Conservation (phyloP, 148 eudicot genomes). For the Rhododendron vialii region DNA sequence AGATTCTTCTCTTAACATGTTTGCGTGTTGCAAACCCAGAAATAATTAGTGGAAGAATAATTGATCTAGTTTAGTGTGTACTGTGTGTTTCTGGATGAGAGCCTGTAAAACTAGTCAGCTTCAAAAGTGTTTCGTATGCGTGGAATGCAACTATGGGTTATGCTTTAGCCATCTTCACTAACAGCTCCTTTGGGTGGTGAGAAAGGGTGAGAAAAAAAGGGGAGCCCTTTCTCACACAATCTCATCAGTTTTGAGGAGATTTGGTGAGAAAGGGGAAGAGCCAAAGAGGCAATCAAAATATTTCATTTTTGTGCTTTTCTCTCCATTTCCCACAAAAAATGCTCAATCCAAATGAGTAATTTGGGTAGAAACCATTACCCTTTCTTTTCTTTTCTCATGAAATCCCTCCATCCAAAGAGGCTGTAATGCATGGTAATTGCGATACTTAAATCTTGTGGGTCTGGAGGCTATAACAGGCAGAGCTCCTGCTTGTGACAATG, state of each 20-base stretch:
- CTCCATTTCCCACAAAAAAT: neutral
- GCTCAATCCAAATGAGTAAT: neutral
- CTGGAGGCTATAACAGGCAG: neutral
- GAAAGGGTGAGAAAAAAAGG: neutral
- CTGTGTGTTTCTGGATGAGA: neutral
- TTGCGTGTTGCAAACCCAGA: too few relatives aligned
- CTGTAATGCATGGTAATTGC: neutral
- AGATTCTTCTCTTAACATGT: neutral
- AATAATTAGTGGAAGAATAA: neutral
- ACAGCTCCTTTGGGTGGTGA: neutral
- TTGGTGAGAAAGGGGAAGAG: too few relatives aligned
- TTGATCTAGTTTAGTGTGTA: neutral
- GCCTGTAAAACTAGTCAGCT: neutral
- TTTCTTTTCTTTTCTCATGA: neutral
- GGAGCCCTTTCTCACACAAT: neutral
- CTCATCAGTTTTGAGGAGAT: neutral
- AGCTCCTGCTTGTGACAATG: slow-evolving; percentile 1
- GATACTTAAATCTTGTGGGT: neutral
- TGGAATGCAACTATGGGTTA: neutral
- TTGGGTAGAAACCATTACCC: neutral
- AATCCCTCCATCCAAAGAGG: neutral
- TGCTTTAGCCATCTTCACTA: neutral
- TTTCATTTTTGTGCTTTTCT: neutral
- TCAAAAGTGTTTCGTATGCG: neutral
- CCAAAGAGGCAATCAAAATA: too few relatives aligned